Percentiles rank a stretch among this genome's conserved stretches.
phyloP scores from a whole-genome alignment of 805 yeast species.

The Kodamaea fukazawae region DNA sequence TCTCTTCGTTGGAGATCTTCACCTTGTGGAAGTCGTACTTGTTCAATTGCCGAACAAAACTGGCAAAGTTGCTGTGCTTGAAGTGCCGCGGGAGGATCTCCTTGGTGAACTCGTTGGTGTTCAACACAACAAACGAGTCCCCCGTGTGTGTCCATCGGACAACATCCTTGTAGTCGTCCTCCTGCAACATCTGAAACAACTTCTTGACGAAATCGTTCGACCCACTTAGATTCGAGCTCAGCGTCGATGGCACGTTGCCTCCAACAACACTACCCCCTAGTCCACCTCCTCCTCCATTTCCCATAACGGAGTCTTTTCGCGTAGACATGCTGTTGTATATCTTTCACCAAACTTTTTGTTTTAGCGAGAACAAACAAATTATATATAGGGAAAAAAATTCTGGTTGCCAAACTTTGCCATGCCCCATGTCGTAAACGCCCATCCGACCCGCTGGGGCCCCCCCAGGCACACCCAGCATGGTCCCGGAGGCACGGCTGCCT shows the following conservation, averaged over 20 bases:
- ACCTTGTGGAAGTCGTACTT: slow-evolving; percentile 98
- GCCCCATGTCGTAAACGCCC: no score
- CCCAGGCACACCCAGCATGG: no score
- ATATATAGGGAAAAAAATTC: no score
- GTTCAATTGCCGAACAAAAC: slow-evolving; percentile 92
- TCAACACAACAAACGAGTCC: slow-evolving; percentile 82
- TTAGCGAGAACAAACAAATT: no score
- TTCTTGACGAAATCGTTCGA: slow-evolving; percentile 81
- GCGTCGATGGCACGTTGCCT: slow-evolving; percentile 6
- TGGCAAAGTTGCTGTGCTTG: slow-evolving; percentile 91
- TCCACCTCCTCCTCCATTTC: neutral
- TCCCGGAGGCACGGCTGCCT: no score
- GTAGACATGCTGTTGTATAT: neutral
- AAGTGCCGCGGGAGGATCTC: slow-evolving; percentile 88
- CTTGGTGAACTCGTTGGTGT: slow-evolving; percentile 87
- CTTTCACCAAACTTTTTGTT: neutral
- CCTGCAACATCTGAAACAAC: slow-evolving; percentile 80
- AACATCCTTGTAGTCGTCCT: slow-evolving; percentile 66
- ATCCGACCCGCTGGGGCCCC: no score
- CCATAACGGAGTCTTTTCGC: neutral
- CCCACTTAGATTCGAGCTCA: slow-evolving; percentile 40
- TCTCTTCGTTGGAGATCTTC: slow-evolving; percentile 65
- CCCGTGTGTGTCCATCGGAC: slow-evolving; percentile 89
- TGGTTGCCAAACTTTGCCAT: no score
- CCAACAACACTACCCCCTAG: neutral